phyloP scores from a whole-genome alignment of 441 rosid genomes.

The Gossypium gossypioides region DNA sequence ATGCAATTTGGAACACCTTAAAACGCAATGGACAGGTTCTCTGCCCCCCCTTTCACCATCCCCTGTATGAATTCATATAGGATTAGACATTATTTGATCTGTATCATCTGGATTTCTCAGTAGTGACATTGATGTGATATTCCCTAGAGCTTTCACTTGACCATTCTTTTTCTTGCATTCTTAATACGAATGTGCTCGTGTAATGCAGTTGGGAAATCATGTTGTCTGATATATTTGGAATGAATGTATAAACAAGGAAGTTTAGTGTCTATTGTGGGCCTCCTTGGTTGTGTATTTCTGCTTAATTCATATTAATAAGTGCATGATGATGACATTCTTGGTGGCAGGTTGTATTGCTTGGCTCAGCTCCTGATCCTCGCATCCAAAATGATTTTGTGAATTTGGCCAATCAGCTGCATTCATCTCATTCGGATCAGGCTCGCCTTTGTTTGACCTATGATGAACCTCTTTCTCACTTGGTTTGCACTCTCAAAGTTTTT shows the following conservation, averaged over 20 bases:
- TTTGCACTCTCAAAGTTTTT: conserved; percentile 20
- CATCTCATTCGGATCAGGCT: conserved; percentile 53
- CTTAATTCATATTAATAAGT: neutral
- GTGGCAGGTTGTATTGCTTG: conserved; percentile 76
- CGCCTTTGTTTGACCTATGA: conserved; percentile 81
- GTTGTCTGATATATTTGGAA: neutral
- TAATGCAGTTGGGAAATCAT: neutral
- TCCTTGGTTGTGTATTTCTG: neutral
- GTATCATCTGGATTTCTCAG: neutral
- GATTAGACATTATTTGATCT: neutral
- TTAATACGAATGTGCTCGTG: neutral
- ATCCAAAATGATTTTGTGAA: conserved; percentile 84
- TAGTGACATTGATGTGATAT: conserved; percentile 7
- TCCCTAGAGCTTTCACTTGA: neutral
- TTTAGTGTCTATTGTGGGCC: neutral
- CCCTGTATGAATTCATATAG: neutral
- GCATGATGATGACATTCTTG: conserved; percentile 17
- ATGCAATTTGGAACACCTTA: conserved; percentile 72
- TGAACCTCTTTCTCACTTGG: conserved; percentile 98
- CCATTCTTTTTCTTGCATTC: neutral
- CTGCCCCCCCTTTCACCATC: neutral
- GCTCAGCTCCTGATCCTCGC: conserved; percentile 98
- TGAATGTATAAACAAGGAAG: conserved; percentile 4
- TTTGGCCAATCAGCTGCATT: conserved; percentile 73
- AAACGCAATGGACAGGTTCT: conserved; percentile 82